Evolutionary conservation across 768 basidiomycete species (phyloP), one percentile per base, ranked within the genome.

Genomic region (Dioszegia hungarica): DNA sequence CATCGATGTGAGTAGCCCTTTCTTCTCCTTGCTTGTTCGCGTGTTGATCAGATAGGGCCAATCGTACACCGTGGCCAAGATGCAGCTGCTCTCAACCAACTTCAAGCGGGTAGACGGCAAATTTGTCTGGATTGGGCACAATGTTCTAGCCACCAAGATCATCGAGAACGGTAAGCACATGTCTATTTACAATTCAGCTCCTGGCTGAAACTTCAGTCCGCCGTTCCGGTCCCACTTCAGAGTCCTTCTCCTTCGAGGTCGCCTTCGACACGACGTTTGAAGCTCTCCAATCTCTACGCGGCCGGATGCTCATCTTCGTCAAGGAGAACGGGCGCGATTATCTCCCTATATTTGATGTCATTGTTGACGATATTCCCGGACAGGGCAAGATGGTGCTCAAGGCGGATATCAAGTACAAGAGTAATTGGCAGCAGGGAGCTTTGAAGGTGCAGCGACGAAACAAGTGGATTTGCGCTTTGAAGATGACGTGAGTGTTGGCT

Each of bases 391-490:
- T 92, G 81, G 81, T 82, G 0, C 80, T 90, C 20, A 82, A 82
- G 56, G 86, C 86, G 38, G 85, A 87, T 70, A 92, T 93, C 78
- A 89, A 86, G 77, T 92, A 89, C 79, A 90, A 89, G 79, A 84
- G 84, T 63, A 92, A 91, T 70, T 85, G 83, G 78, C 90, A 92
- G 71, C 86, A 87, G 64, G 85, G 83, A 19, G 84, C 85, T 1
- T 77, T 75, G 38, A 73, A 74, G 85, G 85, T 85, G 1, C 85
- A 86, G 75, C 82, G 90, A 53, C 82, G 89, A 33, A 92, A 92
- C 79, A 93, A 90, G 77, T 93, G 90, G 90, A 82, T 92, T 39
- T 92, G 89, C 74, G 86, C 87, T 15, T 80, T 95, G 53, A 93
- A 92, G 76, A 72, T 81, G 41, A 81, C 83, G 45, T 78, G 89